Evolutionary conservation across 2,329 filamentous ascomycete species (phyloP), one percentile per base, ranked within the genome.

Genomic region (Boeremia lycopersici): DNA sequence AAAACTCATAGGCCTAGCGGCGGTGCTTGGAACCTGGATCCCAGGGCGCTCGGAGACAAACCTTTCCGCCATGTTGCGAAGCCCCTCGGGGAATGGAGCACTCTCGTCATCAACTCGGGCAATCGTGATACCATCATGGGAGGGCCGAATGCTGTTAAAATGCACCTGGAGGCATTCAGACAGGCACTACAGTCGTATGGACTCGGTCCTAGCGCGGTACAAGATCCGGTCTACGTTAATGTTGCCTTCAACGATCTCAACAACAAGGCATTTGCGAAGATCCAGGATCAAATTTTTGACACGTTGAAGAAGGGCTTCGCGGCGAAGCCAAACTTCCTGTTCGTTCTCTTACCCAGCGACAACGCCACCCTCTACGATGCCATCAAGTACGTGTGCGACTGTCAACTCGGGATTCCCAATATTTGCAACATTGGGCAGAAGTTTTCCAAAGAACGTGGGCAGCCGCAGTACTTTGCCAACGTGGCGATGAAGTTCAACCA

Each of bases 11-110:
- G 45, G 1, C 75, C 82, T 0, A 58, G 50, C 1, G 74, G 77
- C n/a, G 89, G 88, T 0, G 80, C 81, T 1, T 95, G 90, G 90
- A 91, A 92, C 64, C 83, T 93, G 78, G 63, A 69, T 26, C 33
- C 53, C 3, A 26, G 49, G 6, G n/a, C 41, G 7, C 53, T 71
- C 12, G 68, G 68, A 1, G 9, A 58, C 9, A 61, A 66, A 11
- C 72, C 71, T 3, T 72, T 73, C 44, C 59, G 60, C 11, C 23
- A 28, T n/a, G 30, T 59, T 3, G 58, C 62, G 3, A 67, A 55
- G 30, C 38, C 51, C 1, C 49, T 75, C 2, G 57, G 59, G 0
- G 46, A 51, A 2, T 74, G 71, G 71, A 65, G 59, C 33, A 69
- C 61, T 6, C 56, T 75, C 3, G 49, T 73, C 11, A 68, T 74